phyloP scores from a whole-genome alignment of 1,284 basidiomycete genomes.

The Heterobasidion parviporum region DNA sequence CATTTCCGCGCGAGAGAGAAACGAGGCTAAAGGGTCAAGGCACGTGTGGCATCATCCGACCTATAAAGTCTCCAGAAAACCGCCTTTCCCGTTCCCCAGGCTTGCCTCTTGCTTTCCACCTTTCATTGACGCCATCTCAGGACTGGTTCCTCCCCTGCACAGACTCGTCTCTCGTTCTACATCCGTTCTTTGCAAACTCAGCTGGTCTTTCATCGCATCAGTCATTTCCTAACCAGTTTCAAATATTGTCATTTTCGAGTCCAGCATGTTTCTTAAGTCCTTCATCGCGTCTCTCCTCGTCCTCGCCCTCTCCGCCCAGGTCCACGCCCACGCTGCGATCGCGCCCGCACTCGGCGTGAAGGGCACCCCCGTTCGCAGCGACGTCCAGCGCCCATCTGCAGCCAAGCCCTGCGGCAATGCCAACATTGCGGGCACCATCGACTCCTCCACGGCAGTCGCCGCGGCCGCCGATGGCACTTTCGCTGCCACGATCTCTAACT shows the following conservation, averaged over 20 bases:
- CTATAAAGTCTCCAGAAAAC: too few relatives aligned
- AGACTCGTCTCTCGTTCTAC: background rate
- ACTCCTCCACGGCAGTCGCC: conserved; percentile 31
- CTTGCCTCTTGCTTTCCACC: background rate
- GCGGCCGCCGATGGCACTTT: conserved; percentile 36
- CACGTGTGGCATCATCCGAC: too few relatives aligned
- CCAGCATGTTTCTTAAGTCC: conserved; percentile 27
- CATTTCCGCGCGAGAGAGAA: too few relatives aligned
- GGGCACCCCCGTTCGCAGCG: conserved; percentile 28
- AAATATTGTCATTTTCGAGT: background rate
- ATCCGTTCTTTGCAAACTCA: background rate
- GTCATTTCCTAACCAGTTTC: background rate
- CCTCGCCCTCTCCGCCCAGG: conserved; percentile 25
- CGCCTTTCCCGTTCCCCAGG: background rate
- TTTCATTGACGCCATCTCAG: background rate
- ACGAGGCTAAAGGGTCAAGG: too few relatives aligned
- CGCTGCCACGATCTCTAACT: conserved; percentile 38
- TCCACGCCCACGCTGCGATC: conserved; percentile 37
- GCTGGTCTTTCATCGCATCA: background rate
- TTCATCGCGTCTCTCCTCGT: conserved; percentile 21
- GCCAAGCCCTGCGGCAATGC: conserved; percentile 35
- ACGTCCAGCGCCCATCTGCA: conserved; percentile 37
- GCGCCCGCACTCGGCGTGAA: conserved; percentile 39
- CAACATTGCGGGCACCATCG: conserved; percentile 32
- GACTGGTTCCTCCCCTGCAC: background rate